Evolutionary conservation across 352 stramenopile species (phyloP).

Genomic region (Pythium aristosporum): DNA sequence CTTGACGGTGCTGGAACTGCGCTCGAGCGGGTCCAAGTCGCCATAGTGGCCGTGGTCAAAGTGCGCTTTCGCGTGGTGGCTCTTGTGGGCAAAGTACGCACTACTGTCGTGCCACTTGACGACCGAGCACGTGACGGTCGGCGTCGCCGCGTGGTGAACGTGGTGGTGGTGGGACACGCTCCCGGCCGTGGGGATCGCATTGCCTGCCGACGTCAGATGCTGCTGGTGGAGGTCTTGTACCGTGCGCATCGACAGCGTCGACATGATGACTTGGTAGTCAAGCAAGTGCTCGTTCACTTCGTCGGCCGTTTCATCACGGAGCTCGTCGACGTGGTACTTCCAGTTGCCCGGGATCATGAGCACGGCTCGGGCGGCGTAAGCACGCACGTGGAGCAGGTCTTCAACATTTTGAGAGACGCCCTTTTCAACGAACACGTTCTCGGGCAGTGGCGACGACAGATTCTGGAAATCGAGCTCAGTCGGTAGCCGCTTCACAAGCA

Average conservation of each 20-base stretch:
- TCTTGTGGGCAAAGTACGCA: constrained; percentile 60
- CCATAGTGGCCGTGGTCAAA: constrained; percentile 10
- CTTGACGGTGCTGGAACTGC: no score
- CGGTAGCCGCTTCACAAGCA: constrained; percentile 45
- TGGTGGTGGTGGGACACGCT: no score
- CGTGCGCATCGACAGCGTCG: constrained; percentile 46
- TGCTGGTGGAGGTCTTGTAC: constrained; percentile 40
- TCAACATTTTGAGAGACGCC: constrained; percentile 51
- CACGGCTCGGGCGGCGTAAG: constrained; percentile 38
- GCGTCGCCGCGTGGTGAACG: not conserved
- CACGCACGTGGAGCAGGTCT: constrained; percentile 49
- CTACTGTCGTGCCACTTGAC: constrained; percentile 56
- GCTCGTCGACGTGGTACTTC: constrained; percentile 43
- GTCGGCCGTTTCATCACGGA: constrained; percentile 33
- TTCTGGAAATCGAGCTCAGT: constrained; percentile 35
- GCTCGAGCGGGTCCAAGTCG: no score
- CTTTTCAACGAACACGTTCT: constrained; percentile 45
- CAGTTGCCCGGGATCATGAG: constrained; percentile 53
- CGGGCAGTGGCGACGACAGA: constrained; percentile 28
- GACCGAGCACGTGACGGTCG: constrained; percentile 40
- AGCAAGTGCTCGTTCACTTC: constrained; percentile 45
- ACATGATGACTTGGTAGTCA: constrained; percentile 73
- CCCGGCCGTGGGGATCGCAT: no score
- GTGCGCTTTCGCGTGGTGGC: not conserved
- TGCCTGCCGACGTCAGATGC: constrained; percentile 16